Base-by-base conservation (phyloP, 805 yeast genomes). In the Zygoascus tannicola region DNA sequence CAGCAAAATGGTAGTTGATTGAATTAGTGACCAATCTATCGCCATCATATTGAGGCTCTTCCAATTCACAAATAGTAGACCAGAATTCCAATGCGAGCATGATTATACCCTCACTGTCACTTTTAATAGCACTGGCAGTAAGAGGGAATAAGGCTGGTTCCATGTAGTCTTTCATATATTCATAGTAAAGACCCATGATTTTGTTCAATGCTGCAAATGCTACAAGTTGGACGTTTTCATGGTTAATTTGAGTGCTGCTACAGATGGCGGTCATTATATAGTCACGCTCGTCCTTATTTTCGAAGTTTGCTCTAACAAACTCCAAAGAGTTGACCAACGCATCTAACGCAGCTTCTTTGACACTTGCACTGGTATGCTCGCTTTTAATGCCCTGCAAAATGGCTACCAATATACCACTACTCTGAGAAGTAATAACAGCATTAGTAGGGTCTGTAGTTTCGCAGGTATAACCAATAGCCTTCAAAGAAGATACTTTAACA, bases 41-140 rank as follows among this genome's bases (percentile, higher is more conserved):
- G 34, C n/a, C 32, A 39, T 78, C 80, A 51, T 75, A 58, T 3
- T 50, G 53, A 58, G 80, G 85, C 50, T 84, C 72, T 65, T 92
- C 98, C 59, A 83, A 96, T 68, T 92, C 98, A 69, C 97, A 88
- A n/a, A 92, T 92, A n/a, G 98, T 86, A 47, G 90, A 80, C 98
- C 98, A 92, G 63, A 92, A 90, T 67, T 92, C 98, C 46, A 92
- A 92, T 23, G 98, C 97, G 97, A 90, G 88, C 60, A 97, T 86
- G 1, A 96, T 82, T 23, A 92, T 97, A 55, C 76, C 76, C 56
- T 84, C 94, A 65, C 85, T 82, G 28, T 67, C 59, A 45, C 86
- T 80, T 64, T 81, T 81, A 96, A 92, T 92, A 36, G 97, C 97
- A 39, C 22, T 48, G 36, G 90, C 87, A 3, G 97, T 88, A 47